A percentile compares a stretch with the other conserved stretches of the same genome.
Conservation (phyloP, 768 basidiomycete species). For the Phylloporus arenicola region DNA sequence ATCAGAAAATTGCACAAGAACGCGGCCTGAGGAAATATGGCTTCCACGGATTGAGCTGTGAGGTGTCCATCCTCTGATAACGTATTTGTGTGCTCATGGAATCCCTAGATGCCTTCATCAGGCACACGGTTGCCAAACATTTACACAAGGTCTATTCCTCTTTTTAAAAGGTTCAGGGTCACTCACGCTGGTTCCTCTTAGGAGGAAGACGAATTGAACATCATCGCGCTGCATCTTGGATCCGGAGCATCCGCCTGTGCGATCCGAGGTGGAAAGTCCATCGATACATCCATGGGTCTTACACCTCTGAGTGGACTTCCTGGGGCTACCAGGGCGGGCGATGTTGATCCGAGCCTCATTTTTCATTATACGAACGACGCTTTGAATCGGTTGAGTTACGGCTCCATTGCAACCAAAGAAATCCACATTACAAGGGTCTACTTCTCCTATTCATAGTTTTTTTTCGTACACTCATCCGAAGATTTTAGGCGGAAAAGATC, state of each 20-base stretch:
- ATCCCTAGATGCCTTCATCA: constrained; percentile 58
- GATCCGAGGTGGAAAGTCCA: constrained; percentile 66
- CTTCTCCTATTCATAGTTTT: neutral
- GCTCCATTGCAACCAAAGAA: constrained; percentile 39
- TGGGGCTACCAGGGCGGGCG: constrained; percentile 82
- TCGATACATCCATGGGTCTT: constrained; percentile 90
- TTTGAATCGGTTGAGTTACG: constrained; percentile 46
- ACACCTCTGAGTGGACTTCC: constrained; percentile 87
- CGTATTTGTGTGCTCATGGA: neutral
- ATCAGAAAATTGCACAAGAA: constrained; percentile 52
- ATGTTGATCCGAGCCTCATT: constrained; percentile 79
- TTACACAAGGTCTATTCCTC: constrained; percentile 44
- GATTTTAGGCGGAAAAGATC: constrained; percentile 56
- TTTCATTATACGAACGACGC: constrained; percentile 69
- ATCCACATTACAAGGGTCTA: constrained; percentile 50
- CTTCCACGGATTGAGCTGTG: constrained; percentile 82
- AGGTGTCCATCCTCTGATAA: constrained; percentile 2
- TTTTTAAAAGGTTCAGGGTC: neutral
- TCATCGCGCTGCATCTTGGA: constrained; percentile 84
- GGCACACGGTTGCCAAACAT: constrained; percentile 52
- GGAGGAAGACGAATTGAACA: constrained; percentile 49
- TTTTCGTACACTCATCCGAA: neutral
- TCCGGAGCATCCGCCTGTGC: constrained; percentile 86
- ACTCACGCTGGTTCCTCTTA: constrained; percentile 14
- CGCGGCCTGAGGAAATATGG: constrained; percentile 84